Base-by-base conservation (phyloP, 2,329 filamentous ascomycete species). In the Neofusicoccum ribis region DNA sequence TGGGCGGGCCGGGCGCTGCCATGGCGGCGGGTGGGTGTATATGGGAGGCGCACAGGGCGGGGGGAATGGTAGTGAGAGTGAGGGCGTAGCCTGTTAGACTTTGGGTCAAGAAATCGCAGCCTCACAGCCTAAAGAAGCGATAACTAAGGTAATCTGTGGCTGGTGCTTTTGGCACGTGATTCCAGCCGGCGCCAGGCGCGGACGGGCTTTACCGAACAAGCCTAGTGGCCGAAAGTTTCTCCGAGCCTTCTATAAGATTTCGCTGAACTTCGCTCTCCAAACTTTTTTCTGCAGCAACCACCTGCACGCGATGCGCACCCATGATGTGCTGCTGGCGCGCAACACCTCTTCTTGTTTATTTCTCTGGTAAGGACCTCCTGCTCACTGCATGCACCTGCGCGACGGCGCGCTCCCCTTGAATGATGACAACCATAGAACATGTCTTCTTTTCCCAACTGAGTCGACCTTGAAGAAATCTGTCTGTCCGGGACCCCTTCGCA, bases 381-480 rank as follows among this genome's bases (percentile, higher is more conserved):
- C 49, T 5, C 11, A 31, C 37, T 54, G 20, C 39, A 17, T 56
- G 36, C 61, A 41, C 12, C 36, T 6, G 14, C 27, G 31, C 61
- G 49, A 7, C 61, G 31, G 49, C 37, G 39, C 39, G 23, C 49
- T 54, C 36, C 63, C 31, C 43, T 74, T 77, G 78, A 79, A 85
- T 86, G 88, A 91, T 91, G 89, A 91, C 84, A 90, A 83, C 80
- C 77, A 4, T 17, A 52, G 79, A 81, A 81, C 79, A 82, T 74
- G 84, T 89, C 89, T 91, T 91, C 89, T 91, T 91, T 91, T 89
- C 88, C 88, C 85, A 87, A 83, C 88, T 81, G 88, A 92, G 84
- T 91, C 89, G 89, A 86, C 88, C 87, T 89, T 92, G 89, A 91
- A 85, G 86, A 90, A 88, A 80, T 74, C 80, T 80, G 83, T 84